Conservation (phyloP, 2,329 filamentous ascomycete genomes). For the Diplodia seriata region DNA sequence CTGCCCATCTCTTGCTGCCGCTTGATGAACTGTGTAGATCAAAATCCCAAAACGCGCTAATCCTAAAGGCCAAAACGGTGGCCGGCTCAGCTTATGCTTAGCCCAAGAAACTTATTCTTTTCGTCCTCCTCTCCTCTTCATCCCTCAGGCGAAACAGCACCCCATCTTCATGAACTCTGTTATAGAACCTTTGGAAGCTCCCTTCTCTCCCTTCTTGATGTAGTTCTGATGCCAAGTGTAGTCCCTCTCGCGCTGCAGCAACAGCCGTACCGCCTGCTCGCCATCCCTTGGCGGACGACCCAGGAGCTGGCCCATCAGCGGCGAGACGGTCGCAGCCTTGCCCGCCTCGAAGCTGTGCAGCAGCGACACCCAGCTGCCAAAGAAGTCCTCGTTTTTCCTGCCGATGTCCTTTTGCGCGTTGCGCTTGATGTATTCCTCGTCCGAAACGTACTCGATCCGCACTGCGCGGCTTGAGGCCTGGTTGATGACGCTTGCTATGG, state of each 20-base stretch:
- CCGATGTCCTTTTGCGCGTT: slow-evolving; percentile 37
- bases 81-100: slow-evolving; percentile 3
- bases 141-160: slow-evolving; percentile 15
- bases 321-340: slow-evolving; percentile 36
- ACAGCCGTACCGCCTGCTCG: slow-evolving; percentile 29
- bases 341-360: slow-evolving; percentile 38
- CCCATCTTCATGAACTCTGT: slow-evolving; percentile 22
- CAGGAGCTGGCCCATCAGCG: slow-evolving; percentile 37
- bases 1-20: not conserved
- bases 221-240: slow-evolving; percentile 58
- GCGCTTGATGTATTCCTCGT: slow-evolving; percentile 46
- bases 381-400: slow-evolving; percentile 46
- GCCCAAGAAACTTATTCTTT: not conserved
- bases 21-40: slow-evolving; percentile 10
- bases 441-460: slow-evolving; percentile 44
- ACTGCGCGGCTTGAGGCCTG: slow-evolving; percentile 45
- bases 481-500: slow-evolving; percentile 51
- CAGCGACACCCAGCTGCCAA: slow-evolving; percentile 43
- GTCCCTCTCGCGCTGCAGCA: slow-evolving; percentile 40
- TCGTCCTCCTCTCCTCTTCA: not conserved
- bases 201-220: slow-evolving; percentile 30
- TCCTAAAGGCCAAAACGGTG: not conserved
- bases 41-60: slow-evolving; percentile 20
- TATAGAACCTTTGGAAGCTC: not conserved
- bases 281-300: slow-evolving; percentile 39